Evolutionary conservation across 179 eudicot species (phyloP), one percentile per base, ranked within the genome.

Genomic region (Beta corolliflora): DNA sequence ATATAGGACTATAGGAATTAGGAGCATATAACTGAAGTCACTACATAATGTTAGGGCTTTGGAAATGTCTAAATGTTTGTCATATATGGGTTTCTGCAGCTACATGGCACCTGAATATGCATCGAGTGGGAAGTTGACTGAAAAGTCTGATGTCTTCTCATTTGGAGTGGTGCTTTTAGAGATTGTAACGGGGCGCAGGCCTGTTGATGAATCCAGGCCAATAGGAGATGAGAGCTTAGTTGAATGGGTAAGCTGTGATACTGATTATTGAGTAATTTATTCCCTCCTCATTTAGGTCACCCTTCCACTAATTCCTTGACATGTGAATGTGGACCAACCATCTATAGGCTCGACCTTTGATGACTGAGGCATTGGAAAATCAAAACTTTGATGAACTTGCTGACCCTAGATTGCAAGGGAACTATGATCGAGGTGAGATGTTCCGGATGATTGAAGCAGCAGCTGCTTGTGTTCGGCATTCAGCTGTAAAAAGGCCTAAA

Each of bases 61-160:
- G 71, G 46, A 19, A 18, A 36, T 36, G 53, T 41, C 71, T 81
- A 23, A 84, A 44, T 12, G 41, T 36, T 41, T 12, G 41, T 64
- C 70, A 45, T 52, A 44, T 31, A 12, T 54, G 73, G 69, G 59
- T 65, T 67, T 83, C 55, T 81, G 60, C 90, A 95, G 99, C 78
- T 95, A 95, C 85, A 88, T 95, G 94, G 98, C 98, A 68, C 99
- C 99, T 19, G 99, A 96, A 82, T 96, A 96, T 85, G 99, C 99
- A 72, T 88, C 95, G 78, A 90, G 92, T 79, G 98, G 99, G 67
- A 95, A 95, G 85, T 82, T 94, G 88, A 92, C 99, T 18, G 99
- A 96, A 81, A 96, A 94, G 75, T 96, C 99, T 9, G 99, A 96
- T 86, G 95, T 95, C 53, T 95, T 86, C 81, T 95, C 99, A 21